Evolutionary conservation across 495 filamentous ascomycete species (phyloP).

Genomic region (Niebla homalea): DNA sequence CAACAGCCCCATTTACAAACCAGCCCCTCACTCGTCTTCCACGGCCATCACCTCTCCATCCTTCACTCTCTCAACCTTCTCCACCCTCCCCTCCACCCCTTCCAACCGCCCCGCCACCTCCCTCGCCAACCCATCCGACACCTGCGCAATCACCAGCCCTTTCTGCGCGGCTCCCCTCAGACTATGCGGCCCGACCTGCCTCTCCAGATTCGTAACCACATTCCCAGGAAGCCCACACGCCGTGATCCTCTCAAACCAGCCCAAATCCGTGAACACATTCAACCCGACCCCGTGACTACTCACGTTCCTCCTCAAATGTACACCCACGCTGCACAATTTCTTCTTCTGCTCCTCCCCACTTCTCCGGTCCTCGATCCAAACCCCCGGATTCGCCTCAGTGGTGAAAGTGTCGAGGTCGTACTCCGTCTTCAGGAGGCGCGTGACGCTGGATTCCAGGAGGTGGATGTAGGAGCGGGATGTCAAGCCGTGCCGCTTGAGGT

Average conservation of each 20-base stretch:
- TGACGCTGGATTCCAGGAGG: slow-evolving; percentile 61
- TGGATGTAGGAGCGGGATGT: slow-evolving; percentile 55
- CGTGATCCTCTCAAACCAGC: slow-evolving; percentile 66
- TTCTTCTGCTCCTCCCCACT: slow-evolving; percentile 40
- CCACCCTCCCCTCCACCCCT: too few species aligned
- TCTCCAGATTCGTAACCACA: slow-evolving; percentile 55
- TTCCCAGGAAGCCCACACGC: slow-evolving; percentile 76
- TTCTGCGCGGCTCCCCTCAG: slow-evolving; percentile 22
- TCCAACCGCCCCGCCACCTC: not conserved
- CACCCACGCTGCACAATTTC: slow-evolving; percentile 83
- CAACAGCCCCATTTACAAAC: too few species aligned
- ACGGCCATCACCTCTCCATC: too few species aligned
- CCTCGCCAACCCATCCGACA: slow-evolving; percentile 10
- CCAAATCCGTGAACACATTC: slow-evolving; percentile 58
- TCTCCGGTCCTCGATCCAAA: slow-evolving; percentile 48
- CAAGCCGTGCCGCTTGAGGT: slow-evolving; percentile 45
- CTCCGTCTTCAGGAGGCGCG: slow-evolving; percentile 37
- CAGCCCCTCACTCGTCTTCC: too few species aligned
- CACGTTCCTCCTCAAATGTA: slow-evolving; percentile 74
- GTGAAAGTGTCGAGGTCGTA: slow-evolving; percentile 44
- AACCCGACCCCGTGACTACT: slow-evolving; percentile 77
- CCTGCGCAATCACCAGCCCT: slow-evolving; percentile 18
- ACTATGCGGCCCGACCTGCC: slow-evolving; percentile 7
- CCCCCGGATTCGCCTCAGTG: slow-evolving; percentile 62
- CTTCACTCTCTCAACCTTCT: too few species aligned